A percentile compares a stretch with the other conserved stretches of the same genome.
Conservation (phyloP, 768 basidiomycete species). For the Lactarius deliciosus region DNA sequence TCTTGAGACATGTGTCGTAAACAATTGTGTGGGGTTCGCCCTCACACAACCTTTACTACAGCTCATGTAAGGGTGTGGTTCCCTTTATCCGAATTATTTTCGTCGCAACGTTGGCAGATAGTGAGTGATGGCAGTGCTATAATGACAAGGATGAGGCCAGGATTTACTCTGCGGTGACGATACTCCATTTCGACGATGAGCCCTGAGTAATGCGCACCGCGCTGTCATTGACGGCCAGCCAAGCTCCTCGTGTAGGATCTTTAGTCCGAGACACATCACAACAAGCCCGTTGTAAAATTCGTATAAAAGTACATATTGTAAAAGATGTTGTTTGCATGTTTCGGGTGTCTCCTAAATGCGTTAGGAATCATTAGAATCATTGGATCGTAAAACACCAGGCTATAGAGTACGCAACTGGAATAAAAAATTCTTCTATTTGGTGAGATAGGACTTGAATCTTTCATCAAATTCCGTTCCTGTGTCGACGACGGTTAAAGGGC, state of each 20-base stretch:
- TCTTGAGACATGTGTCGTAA: conserved; percentile 53
- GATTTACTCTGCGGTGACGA: too few species aligned
- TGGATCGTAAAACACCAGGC: background rate
- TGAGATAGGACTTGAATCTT: background rate
- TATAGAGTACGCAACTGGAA: background rate
- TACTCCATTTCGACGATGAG: too few species aligned
- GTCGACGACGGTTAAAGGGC: too few species aligned
- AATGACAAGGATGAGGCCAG: too few species aligned
- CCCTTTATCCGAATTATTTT: conserved; percentile 39
- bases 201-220: background rate
- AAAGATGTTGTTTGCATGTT: background rate
- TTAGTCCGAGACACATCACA: too few species aligned
- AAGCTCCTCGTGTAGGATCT: background rate
- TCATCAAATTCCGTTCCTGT: too few species aligned
- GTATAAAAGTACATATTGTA: too few species aligned
- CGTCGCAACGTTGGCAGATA: background rate
- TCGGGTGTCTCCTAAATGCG: background rate
- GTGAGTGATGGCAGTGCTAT: too few species aligned
- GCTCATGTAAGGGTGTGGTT: conserved; percentile 39
- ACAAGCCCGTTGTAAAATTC: background rate
- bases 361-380: background rate
- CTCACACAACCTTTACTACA: too few species aligned
- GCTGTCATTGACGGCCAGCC: background rate
- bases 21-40: background rate
- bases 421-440: background rate